Base-by-base conservation (phyloP, 1,139 yeast species). In the Debaryomycetaceae sp. region DNA sequence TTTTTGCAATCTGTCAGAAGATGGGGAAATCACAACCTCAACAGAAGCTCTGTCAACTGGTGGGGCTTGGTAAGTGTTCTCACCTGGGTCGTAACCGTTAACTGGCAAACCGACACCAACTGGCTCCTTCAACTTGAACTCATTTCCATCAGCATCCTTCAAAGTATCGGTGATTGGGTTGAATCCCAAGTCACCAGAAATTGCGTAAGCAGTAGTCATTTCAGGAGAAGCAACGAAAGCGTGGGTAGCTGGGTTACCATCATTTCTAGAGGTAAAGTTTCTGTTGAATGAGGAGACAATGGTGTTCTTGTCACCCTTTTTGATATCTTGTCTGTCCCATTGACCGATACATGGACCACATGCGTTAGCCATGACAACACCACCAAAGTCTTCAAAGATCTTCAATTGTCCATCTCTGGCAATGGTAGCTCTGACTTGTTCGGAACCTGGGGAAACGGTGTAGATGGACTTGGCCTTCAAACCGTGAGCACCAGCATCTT, bases 331-430 rank as follows among this genome's bases (percentile, higher is more conserved):
- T 78, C 98, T 87, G 68, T 92, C 98, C 98, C 98, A 92, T 80
- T 92, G 98, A 68, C 98, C 98, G 64, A 92, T 92, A 81, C 98
- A 91, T 70, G 98, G 98, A 69, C 98, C 98, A 80, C 98, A 91
- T 50, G 98, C 98, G 67, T 92, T 92, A 53, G 98, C 98, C 70
- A 92, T 78, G 48, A 92, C 96, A 49, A 84, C 78, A 74, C 96
- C 98, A 61, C 98, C 98, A 55, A 85, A 86, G 62, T 87, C 94
- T 67, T 83, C 81, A 72, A 92, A 89, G 56, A 91, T 84, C 62
- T 85, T 73, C 59, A 91, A 79, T 74, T 85, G 91, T 60, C 98
- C 98, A 67, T 92, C 98, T 75, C 98, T 86, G 63, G 84, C 96
- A 66, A 92, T 89, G 55, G 98, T 92, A 53, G 98, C 98, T 77